phyloP scores from a whole-genome alignment of 352 stramenopile species.

The Pseudoperonospora humuli region DNA sequence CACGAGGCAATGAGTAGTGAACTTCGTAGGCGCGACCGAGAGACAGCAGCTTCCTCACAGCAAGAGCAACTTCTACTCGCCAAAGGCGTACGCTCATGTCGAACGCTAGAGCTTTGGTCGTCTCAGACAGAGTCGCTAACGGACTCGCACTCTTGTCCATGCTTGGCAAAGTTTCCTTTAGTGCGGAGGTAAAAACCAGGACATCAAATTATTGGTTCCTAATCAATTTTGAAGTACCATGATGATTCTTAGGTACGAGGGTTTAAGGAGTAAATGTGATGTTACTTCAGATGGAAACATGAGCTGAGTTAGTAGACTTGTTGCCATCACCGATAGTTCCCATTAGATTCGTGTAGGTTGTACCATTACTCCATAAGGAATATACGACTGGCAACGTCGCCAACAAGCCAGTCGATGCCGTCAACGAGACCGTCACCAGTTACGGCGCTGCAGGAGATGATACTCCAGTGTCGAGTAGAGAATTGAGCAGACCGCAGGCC shows the following conservation, averaged over 20 bases:
- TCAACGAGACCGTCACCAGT: slow-evolving; percentile 92
- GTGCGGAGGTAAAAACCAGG: no score
- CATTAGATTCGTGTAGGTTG: no score
- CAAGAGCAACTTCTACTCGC: slow-evolving; percentile 37
- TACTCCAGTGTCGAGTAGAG: slow-evolving; percentile 81
- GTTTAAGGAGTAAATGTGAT: no score
- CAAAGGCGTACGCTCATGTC: slow-evolving; percentile 41
- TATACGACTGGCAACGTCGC: slow-evolving; percentile 93
- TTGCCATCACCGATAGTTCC: no score
- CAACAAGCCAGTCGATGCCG: slow-evolving; percentile 97
- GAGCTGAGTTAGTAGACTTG: no score
- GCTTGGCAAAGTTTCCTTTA: no score
- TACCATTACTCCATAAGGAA: slow-evolving; percentile 87
- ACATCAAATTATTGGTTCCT: no score
- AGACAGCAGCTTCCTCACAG: slow-evolving; percentile 42
- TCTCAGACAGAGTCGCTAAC: not conserved
- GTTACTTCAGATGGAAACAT: no score
- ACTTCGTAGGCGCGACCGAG: slow-evolving; percentile 52
- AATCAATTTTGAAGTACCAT: no score
- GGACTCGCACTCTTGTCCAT: not conserved
- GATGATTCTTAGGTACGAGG: no score
- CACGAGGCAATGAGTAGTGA: slow-evolving; percentile 31
- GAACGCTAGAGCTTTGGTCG: slow-evolving; percentile 18
- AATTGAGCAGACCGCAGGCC: slow-evolving; percentile 78
- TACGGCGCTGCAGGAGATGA: slow-evolving; percentile 95